Conservation (phyloP, 2,329 filamentous ascomycete species). For the Trichoderma harzianum region DNA sequence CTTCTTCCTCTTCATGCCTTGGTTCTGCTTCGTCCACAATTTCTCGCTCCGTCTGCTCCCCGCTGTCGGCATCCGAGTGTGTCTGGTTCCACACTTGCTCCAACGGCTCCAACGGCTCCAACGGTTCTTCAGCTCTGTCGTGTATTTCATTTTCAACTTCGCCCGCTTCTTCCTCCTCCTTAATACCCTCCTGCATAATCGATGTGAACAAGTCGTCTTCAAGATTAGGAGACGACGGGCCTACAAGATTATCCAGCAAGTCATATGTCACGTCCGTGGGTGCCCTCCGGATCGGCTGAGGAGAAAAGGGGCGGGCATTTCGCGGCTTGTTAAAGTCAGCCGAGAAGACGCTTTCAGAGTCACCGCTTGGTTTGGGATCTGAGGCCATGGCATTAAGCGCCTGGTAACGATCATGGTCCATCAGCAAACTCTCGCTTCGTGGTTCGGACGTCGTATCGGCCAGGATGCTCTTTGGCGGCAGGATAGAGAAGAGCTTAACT, state of each 20-base stretch:
- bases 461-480: conserved; percentile 62
- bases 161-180: conserved; percentile 13
- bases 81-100: not conserved
- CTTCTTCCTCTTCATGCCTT: not conserved
- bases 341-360: conserved; percentile 51
- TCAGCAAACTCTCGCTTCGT: conserved; percentile 49
- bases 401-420: conserved; percentile 54
- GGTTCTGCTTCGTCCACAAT: not conserved
- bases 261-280: conserved; percentile 42
- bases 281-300: conserved; percentile 46
- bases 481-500: conserved; percentile 59
- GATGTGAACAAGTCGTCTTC: conserved; percentile 19
- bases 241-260: conserved; percentile 31
- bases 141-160: conserved; percentile 5
- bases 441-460: conserved; percentile 46
- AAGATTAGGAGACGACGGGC: not conserved
- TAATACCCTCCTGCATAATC: conserved; percentile 16
- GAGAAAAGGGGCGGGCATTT: conserved; percentile 58
- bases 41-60: not conserved
- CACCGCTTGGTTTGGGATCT: conserved; percentile 32
- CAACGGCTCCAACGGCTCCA: no score
- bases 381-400: conserved; percentile 50
- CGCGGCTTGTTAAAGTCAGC: conserved; percentile 52
- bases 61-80: not conserved
- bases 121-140: not conserved